Base-by-base conservation (phyloP, 257 asterid genomes). In the Schizonepeta tenuifolia region DNA sequence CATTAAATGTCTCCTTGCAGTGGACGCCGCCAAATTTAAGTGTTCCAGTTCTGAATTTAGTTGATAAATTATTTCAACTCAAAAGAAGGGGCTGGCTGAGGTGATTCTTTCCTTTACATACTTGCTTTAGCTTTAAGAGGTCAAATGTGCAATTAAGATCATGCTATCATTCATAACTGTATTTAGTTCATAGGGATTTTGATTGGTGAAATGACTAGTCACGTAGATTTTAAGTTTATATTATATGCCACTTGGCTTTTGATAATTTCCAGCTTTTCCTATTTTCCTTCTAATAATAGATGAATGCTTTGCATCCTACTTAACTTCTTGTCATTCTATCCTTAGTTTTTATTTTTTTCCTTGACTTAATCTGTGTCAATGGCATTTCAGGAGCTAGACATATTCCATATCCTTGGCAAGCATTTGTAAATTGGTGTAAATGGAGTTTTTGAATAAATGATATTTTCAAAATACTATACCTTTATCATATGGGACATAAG, bases 1-100 rank as follows among this genome's bases (percentile, higher is more conserved):
- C 61, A 14, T 20, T 61, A 21, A 20, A 54, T 72, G 71, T 83
- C 68, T 65, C 56, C 71, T 79, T 83, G 90, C 96, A 95, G 99
- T 95, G 99, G 99, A 83, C 91, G 56, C 98, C 99, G 0, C 96
- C 97, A 64, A 95, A 95, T 74, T 79, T 95, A 75, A 92, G 96
- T 71, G 90, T 95, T 73, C 98, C 99, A 7, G 86, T 95, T 62
- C 76, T 95, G 82, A 95, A 92, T 85, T 87, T 95, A 67, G 99
- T 95, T 75, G 98, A 95, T 79, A 92, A 88, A 11, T 75, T 89
- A 73, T 95, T 95, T 86, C 98, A 90, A 89, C 99, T 95, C 79
- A 92, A 95, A 67, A 84, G 85, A 86, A 82, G 99, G 86, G 99
- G 99, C 80, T 95, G 99, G 99, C 81, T 95, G 78, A 90, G 99